These are phyloP conservation scores for Geranomyces variabilis DNA, from an alignment of 192 early-diverging fungal species.

Conservation along the genomic window DNA sequence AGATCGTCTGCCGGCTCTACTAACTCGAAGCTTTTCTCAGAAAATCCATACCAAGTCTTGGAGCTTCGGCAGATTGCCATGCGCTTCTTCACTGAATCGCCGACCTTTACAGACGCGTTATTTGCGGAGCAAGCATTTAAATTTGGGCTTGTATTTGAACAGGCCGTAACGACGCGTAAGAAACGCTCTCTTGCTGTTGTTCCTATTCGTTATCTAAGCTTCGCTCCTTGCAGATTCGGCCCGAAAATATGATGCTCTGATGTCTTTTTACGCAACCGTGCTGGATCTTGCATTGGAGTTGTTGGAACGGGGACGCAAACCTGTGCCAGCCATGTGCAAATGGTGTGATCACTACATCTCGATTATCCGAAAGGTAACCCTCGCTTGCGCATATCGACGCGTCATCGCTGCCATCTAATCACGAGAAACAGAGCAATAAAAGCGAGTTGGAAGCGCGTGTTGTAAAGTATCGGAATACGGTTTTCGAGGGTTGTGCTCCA, in stretches of 20 bases:
- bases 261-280: conserved; percentile 17
- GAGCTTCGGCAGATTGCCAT: conserved; percentile 19
- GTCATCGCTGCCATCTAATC: conserved; percentile 1
- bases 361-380: conserved; percentile 32
- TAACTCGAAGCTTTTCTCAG: conserved; percentile 9
- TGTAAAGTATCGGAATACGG: conserved; percentile 1
- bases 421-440: neutral
- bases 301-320: neutral
- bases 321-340: neutral
- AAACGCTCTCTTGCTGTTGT: neutral
- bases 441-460: neutral
- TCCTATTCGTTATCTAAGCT: no score
- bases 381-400: neutral
- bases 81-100: conserved; percentile 16
- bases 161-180: conserved; percentile 8
- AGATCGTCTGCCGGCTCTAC: neutral
- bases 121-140: conserved; percentile 25
- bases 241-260: conserved; percentile 3
- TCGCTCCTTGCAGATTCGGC: neutral
- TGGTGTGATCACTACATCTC: conserved; percentile 32
- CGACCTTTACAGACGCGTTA: neutral
- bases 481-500: neutral
- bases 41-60: conserved; percentile 1
- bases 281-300: conserved; percentile 12
- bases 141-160: conserved; percentile 31